These are phyloP conservation scores for Teratosphaeria viscida DNA, from an alignment of 2,329 filamentous ascomycete genomes.

Conservation along the genomic window DNA sequence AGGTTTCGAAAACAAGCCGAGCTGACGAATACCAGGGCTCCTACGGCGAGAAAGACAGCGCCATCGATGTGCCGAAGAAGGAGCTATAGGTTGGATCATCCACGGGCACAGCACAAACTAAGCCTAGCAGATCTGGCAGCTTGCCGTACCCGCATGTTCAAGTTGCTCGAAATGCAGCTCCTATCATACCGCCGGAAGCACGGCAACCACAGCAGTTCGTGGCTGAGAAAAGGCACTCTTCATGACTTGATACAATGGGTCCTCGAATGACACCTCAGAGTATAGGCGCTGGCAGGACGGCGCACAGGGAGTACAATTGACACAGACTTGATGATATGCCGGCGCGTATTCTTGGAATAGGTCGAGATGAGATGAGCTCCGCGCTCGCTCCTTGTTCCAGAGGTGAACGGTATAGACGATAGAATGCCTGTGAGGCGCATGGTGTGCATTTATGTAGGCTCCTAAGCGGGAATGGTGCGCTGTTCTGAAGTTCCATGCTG, in stretches of 20 bases:
- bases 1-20: conserved; percentile 3
- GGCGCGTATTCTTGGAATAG: no score
- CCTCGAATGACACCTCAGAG: neutral
- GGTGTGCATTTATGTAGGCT: no score
- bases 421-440: no score
- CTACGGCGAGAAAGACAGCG: conserved; percentile 28
- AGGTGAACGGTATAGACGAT: no score
- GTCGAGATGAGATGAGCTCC: no score
- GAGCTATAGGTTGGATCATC: conserved; percentile 6
- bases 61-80: conserved; percentile 20
- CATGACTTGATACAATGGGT: neutral
- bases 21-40: neutral
- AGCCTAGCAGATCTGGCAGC: neutral
- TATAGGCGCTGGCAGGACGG: neutral
- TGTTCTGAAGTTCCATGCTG: no score
- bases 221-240: neutral
- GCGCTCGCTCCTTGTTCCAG: no score
- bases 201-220: neutral
- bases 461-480: no score
- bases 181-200: neutral
- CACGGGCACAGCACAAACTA: neutral
- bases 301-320: neutral
- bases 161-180: neutral
- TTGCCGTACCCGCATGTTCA: neutral
- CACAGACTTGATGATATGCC: no score